Evolutionary conservation across 257 asterid genomes (phyloP).

Genomic region (Solanum medicagineum): DNA sequence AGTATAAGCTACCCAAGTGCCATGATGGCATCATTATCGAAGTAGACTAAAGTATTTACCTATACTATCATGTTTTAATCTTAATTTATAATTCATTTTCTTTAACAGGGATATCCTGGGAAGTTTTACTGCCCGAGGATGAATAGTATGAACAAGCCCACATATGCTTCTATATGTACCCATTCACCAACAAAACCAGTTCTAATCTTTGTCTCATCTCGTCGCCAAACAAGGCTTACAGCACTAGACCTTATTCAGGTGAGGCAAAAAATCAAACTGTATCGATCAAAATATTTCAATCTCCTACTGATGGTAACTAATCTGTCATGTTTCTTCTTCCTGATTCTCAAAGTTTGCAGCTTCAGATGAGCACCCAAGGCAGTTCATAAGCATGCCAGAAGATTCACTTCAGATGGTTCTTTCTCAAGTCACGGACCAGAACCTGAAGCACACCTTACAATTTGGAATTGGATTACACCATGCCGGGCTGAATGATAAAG

Average conservation of each 20-base stretch:
- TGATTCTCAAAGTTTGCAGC: slow-evolving; percentile 64
- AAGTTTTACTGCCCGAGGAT: slow-evolving; percentile 98
- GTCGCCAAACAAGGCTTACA: slow-evolving; percentile 98
- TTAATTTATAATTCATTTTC: neutral
- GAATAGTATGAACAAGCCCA: slow-evolving; percentile 99
- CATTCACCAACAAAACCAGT: slow-evolving; percentile 97
- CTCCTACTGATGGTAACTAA: neutral
- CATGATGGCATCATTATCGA: neutral
- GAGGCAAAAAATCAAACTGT: slow-evolving; percentile 4
- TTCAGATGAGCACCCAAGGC: slow-evolving; percentile 87
- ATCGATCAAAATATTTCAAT: neutral
- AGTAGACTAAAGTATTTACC: neutral
- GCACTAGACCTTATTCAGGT: slow-evolving; percentile 99
- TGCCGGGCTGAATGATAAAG: slow-evolving; percentile 95
- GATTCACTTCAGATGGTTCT: slow-evolving; percentile 94
- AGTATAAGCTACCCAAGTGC: slow-evolving; percentile 8
- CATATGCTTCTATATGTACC: slow-evolving; percentile 97
- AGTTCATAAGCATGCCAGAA: slow-evolving; percentile 80
- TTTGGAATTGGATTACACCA: slow-evolving; percentile 98
- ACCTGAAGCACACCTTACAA: slow-evolving; percentile 91
- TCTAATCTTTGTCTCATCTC: slow-evolving; percentile 94
- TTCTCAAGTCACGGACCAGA: slow-evolving; percentile 90
- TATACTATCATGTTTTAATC: neutral
- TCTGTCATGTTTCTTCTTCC: slow-evolving; percentile 6
- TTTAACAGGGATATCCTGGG: slow-evolving; percentile 92